Conservation (phyloP, 306 rosid species). For the Leucaena leucocephala region DNA sequence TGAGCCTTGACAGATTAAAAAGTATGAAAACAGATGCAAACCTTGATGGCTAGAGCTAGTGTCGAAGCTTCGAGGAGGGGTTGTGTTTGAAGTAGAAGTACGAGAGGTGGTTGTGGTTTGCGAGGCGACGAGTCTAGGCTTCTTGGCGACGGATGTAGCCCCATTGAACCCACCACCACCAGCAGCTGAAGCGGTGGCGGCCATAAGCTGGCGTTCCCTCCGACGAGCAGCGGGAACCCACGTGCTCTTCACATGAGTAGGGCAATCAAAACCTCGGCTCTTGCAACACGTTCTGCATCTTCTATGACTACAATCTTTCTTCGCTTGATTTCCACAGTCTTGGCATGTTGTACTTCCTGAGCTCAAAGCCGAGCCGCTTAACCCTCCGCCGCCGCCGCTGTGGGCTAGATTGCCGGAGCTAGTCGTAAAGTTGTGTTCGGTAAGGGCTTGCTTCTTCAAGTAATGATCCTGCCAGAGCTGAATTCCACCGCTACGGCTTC, state of each 20-base stretch:
- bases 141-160: constrained; percentile 75
- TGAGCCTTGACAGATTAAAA: background rate
- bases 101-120: constrained; percentile 80
- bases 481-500: constrained; percentile 57
- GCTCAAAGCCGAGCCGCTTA: constrained; percentile 39
- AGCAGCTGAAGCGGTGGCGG: background rate
- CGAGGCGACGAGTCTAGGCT: constrained; percentile 74
- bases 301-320: constrained; percentile 82
- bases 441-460: constrained; percentile 52
- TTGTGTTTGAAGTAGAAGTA: constrained; percentile 89
- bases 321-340: constrained; percentile 96
- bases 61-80: constrained; percentile 95
- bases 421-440: constrained; percentile 36
- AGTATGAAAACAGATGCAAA: background rate
- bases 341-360: constrained; percentile 4
- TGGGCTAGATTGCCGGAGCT: constrained; percentile 25
- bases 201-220: constrained; percentile 74
- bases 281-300: constrained; percentile 94
- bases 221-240: constrained; percentile 96
- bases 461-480: constrained; percentile 87
- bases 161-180: constrained; percentile 67
- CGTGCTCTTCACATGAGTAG: constrained; percentile 93
- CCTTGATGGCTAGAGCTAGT: constrained; percentile 96
- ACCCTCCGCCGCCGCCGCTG: constrained; percentile 30
- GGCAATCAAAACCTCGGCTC: constrained; percentile 87